These are phyloP conservation scores for Narthecium ossifragum DNA, from an alignment of 106 monocot genomes.

Conservation along the genomic window DNA sequence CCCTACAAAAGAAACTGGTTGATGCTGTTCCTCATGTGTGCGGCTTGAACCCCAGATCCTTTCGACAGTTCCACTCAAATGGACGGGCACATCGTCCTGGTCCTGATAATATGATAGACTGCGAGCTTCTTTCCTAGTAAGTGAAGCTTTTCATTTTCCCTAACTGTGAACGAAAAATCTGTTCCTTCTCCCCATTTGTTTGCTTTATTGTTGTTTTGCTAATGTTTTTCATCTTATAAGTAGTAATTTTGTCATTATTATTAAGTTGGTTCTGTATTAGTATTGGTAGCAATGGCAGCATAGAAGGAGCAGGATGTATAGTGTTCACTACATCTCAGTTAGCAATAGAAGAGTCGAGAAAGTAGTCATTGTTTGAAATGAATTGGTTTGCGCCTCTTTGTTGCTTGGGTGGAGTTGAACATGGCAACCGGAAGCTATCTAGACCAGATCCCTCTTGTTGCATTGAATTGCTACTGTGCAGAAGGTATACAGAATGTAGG, in stretches of 20 bases:
- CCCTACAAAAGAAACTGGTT: slow-evolving; percentile 74
- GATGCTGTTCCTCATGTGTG: slow-evolving; percentile 82
- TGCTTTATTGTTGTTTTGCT: not conserved
- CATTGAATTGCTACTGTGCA: no score
- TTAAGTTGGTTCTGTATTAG: not conserved
- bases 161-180: not conserved
- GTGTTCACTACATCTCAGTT: not conserved
- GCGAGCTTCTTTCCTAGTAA: slow-evolving; percentile 87
- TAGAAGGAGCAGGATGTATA: not conserved
- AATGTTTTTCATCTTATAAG: not conserved
- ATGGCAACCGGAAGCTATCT: no score
- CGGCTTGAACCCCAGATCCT: slow-evolving; percentile 84
- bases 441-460: no score
- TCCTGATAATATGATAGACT: slow-evolving; percentile 89
- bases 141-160: slow-evolving; percentile 20
- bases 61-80: slow-evolving; percentile 72
- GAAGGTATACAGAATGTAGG: no score
- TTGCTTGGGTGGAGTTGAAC: no score
- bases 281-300: not conserved
- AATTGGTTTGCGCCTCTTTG: no score
- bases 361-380: no score
- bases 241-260: not conserved
- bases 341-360: no score
- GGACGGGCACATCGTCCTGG: slow-evolving; percentile 91
- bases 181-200: not conserved